Base-by-base conservation (phyloP, 805 yeast species). In the Yarrowia sp. region DNA sequence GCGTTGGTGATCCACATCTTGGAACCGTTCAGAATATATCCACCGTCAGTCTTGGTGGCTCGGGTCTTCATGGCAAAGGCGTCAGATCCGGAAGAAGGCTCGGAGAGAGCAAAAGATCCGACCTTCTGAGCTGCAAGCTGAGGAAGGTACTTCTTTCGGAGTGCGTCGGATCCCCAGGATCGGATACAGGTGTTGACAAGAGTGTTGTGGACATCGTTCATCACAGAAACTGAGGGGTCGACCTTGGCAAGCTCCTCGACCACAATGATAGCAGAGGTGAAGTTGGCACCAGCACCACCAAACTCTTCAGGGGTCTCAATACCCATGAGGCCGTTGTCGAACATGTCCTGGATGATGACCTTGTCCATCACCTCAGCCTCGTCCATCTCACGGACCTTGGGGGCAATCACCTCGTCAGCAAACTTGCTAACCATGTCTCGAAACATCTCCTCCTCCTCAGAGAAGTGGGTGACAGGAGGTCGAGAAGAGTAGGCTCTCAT, bases 1-100 rank as follows among this genome's bases (percentile, higher is more conserved):
- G 81, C 77, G 71, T 78, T 78, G 40, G 81, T 77, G 71, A 78
- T 78, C 81, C 81, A 78, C 81, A 78, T 78, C 67, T 78, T 78
- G 58, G 79, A 73, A 44, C 81, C 81, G 51, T 73, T 72, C 35
- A 78, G 64, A 17, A 77, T 76, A 67, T 75, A 78, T 54, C 72
- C 74, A 30, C 78, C 80, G 67, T 76, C 81, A 66, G 75, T 74
- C 51, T 74, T 70, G 30, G 68, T 73, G 52, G 81, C 81, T 21
- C 71, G 68, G 16, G 80, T 70, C 67, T 75, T 75, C 62, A 78
- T 70, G 19, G 81, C 81, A 67, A 78, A 78, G 17, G 81, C 81
- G 66, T 78, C 81, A 11, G 79, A 76, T 17, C 81, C 81, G 0
- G 80, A 73, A 11, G 75, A 69, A 17, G 81, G 70, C 69, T 78